phyloP scores from a whole-genome alignment of 306 rosid species.

The Elaeagnus macrophylla region DNA sequence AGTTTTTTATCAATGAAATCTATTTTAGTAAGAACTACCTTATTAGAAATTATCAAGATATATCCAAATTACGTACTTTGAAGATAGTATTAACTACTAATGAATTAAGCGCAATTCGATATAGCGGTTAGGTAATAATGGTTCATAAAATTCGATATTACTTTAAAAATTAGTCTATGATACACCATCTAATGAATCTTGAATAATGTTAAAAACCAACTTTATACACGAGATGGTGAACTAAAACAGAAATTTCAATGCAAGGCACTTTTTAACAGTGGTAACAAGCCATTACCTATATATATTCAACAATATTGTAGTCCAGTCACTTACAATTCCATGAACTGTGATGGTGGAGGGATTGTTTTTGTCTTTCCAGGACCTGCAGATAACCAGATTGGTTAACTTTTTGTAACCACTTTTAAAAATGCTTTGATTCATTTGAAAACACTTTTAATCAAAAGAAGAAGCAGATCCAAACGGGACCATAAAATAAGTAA shows the following conservation, averaged over 20 bases:
- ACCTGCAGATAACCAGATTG: slow-evolving; percentile 44
- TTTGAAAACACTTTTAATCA: no score
- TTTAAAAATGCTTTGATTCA: no score
- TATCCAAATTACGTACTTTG: no score
- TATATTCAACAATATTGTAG: slow-evolving; percentile 15
- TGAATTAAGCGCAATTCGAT: no score
- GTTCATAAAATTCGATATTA: slow-evolving; percentile 16
- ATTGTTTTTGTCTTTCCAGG: slow-evolving; percentile 66
- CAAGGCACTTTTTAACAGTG: slow-evolving; percentile 21
- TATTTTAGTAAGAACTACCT: no score
- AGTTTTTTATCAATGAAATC: no score
- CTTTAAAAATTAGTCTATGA: neutral
- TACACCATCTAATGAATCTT: slow-evolving; percentile 18
- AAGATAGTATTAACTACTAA: no score
- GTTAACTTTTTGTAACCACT: no score
- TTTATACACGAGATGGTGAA: slow-evolving; percentile 35
- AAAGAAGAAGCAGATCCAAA: slow-evolving; percentile 26
- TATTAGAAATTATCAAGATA: no score
- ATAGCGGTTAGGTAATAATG: neutral
- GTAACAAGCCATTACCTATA: slow-evolving; percentile 26
- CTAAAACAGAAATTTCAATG: slow-evolving; percentile 16
- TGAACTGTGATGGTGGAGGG: slow-evolving; percentile 84
- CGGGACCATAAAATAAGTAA: neutral
- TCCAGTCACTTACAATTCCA: slow-evolving; percentile 55
- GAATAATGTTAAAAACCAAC: slow-evolving; percentile 14